A percentile compares a stretch with the other conserved stretches of the same genome.
Conservation (phyloP, 345 rosid species). For the Rubroshorea leprosula region DNA sequence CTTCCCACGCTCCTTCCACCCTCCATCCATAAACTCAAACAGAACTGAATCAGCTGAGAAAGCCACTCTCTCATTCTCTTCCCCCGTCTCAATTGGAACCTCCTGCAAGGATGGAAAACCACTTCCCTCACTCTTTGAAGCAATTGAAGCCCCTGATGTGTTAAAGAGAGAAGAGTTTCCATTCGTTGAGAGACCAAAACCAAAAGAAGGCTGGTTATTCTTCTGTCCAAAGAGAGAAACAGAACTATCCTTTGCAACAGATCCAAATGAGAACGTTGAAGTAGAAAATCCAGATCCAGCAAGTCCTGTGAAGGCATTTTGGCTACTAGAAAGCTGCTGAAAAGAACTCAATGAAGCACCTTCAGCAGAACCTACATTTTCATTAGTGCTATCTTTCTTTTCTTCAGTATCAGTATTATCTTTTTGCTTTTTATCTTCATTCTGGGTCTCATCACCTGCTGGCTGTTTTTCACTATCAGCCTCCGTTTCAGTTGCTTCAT, state of each 20-base stretch:
- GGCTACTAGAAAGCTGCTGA: conserved; percentile 88
- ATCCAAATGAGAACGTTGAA: conserved; percentile 65
- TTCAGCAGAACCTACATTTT: conserved; percentile 42
- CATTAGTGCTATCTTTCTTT: conserved; percentile 30
- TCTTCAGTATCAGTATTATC: conserved; percentile 34
- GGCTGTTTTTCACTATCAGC: conserved; percentile 28
- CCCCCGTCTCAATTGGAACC: conserved; percentile 84
- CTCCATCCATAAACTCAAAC: conserved; percentile 65
- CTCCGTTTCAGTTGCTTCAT: conserved; percentile 25
- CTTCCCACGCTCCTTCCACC: conserved; percentile 98
- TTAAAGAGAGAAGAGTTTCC: conserved; percentile 62
- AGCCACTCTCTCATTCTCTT: conserved; percentile 76
- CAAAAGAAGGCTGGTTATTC: conserved; percentile 41
- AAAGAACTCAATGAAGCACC: conserved; percentile 63
- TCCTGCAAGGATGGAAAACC: conserved; percentile 72
- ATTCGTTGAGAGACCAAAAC: conserved; percentile 51
- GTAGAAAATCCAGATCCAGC: conserved; percentile 81
- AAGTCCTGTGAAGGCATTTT: conserved; percentile 92
- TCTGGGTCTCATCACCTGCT: conserved; percentile 33
- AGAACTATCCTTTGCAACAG: too few species aligned
- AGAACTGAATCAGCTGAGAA: conserved; percentile 73
- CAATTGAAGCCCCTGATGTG: conserved; percentile 38
- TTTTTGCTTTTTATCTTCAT: conserved; percentile 15
- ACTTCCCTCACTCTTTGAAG: conserved; percentile 57
- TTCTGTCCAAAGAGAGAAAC: too few species aligned